Evolutionary conservation across 2,329 filamentous ascomycete species (phyloP).

Genomic region (Colletotrichum tabaci): DNA sequence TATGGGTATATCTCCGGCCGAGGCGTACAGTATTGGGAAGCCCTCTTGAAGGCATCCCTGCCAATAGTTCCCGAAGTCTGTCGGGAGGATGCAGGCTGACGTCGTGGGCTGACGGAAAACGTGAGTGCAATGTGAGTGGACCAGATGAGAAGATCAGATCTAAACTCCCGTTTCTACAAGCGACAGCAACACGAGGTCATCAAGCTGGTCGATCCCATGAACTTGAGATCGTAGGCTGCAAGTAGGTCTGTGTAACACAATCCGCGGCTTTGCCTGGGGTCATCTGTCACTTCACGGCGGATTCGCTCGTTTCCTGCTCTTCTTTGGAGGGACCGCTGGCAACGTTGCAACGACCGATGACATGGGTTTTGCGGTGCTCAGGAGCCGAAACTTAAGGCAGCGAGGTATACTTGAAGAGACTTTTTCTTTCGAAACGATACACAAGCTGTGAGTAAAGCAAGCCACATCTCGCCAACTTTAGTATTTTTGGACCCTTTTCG

Average conservation of each 20-base stretch:
- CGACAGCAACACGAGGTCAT: slow-evolving; percentile 18
- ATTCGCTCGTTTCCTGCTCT: slow-evolving; percentile 16
- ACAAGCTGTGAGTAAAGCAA: not conserved
- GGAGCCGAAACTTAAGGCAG: not conserved
- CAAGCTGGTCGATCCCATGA: slow-evolving; percentile 7
- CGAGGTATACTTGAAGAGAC: not conserved
- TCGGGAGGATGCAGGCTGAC: slow-evolving; percentile 36
- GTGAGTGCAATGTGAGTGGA: slow-evolving; percentile 34
- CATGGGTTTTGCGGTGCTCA: not conserved
- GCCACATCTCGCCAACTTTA: not conserved
- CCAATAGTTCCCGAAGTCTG: not conserved
- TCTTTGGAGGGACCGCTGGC: slow-evolving; percentile 3
- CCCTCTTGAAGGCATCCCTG: slow-evolving; percentile 16
- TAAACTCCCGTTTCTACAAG: slow-evolving; percentile 6
- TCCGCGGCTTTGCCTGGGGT: not conserved
- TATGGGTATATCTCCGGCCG: not conserved
- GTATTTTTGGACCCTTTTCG: not conserved
- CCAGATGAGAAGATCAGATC: slow-evolving; percentile 34
- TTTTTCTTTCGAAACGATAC: slow-evolving; percentile 1
- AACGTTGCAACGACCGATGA: slow-evolving; percentile 5
- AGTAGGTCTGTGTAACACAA: slow-evolving; percentile 1
- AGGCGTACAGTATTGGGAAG: not conserved
- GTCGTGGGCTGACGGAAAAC: slow-evolving; percentile 37
- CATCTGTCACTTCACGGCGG: not conserved
- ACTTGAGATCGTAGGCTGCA: slow-evolving; percentile 1